phyloP scores from a whole-genome alignment of 495 filamentous ascomycete genomes.

The Neurospora sp. region DNA sequence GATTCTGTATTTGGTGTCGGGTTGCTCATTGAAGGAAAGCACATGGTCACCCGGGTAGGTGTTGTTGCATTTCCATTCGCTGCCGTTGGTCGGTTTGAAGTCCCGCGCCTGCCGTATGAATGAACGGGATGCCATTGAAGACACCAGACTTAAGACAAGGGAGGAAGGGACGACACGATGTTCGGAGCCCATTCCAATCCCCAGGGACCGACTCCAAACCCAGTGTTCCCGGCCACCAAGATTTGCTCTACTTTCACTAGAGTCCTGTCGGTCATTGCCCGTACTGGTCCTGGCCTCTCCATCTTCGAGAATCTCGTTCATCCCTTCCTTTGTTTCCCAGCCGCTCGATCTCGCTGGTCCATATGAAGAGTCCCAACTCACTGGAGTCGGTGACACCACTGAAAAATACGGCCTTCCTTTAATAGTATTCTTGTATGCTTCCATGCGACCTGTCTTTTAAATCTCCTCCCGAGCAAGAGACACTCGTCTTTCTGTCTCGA shows the following conservation, averaged over 20 bases:
- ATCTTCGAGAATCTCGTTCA: background rate
- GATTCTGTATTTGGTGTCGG: background rate
- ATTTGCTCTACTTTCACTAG: background rate
- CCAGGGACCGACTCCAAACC: background rate
- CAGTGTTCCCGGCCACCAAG: background rate
- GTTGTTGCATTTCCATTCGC: background rate
- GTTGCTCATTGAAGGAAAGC: background rate
- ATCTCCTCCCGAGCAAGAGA: background rate
- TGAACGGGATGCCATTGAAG: background rate
- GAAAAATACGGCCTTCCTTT: background rate
- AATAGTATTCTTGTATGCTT: background rate
- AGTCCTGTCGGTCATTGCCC: background rate
- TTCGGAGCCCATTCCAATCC: background rate
- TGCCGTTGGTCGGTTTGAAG: background rate
- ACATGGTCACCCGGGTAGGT: background rate
- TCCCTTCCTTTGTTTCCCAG: background rate
- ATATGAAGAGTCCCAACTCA: background rate
- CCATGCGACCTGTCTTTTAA: background rate
- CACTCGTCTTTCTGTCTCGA: background rate
- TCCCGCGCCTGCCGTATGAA: background rate
- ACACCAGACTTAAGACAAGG: background rate
- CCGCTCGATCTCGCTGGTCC: background rate
- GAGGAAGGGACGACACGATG: background rate
- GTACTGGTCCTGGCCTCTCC: background rate
- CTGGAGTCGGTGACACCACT: background rate